Evolutionary conservation across 495 filamentous ascomycete genomes (phyloP).

Genomic region (Talaromyces liani): DNA sequence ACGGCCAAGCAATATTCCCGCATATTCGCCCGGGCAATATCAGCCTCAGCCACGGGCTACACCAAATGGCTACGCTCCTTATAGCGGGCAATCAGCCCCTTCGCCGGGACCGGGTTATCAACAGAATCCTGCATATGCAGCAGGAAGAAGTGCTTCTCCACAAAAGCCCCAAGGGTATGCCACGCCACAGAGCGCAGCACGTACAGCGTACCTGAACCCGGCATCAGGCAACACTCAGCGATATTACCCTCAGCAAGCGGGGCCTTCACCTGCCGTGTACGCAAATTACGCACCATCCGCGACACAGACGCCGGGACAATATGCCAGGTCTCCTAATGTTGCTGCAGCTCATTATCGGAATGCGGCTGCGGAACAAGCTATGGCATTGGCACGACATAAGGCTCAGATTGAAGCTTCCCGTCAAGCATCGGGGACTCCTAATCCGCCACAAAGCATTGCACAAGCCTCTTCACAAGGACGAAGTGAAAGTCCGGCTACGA

Average conservation of each 20-base stretch:
- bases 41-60: constrained; percentile 33
- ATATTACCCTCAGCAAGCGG: constrained; percentile 21
- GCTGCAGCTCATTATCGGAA: constrained; percentile 33
- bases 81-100: constrained; percentile 22
- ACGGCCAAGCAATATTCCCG: constrained; percentile 27
- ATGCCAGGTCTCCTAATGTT: constrained; percentile 32
- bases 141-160: constrained; percentile 27
- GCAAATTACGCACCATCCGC: constrained; percentile 17
- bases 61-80: constrained; percentile 34
- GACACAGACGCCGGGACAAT: constrained; percentile 21
- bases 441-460: constrained; percentile 20
- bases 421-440: constrained; percentile 35
- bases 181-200: constrained; percentile 12
- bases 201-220: constrained; percentile 20
- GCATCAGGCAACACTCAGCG: constrained; percentile 18
- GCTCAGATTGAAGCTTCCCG: constrained; percentile 31
- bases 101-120: constrained; percentile 28
- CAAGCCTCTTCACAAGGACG: constrained; percentile 26
- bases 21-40: constrained; percentile 31
- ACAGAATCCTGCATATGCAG: constrained; percentile 30
- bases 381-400: constrained; percentile 37
- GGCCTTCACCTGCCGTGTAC: constrained; percentile 19
- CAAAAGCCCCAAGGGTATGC: constrained; percentile 24
- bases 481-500: constrained; percentile 31
- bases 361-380: constrained; percentile 37